These are phyloP conservation scores for Pulchroboletus neoregius DNA, from an alignment of 1,284 basidiomycete genomes.

Conservation along the genomic window DNA sequence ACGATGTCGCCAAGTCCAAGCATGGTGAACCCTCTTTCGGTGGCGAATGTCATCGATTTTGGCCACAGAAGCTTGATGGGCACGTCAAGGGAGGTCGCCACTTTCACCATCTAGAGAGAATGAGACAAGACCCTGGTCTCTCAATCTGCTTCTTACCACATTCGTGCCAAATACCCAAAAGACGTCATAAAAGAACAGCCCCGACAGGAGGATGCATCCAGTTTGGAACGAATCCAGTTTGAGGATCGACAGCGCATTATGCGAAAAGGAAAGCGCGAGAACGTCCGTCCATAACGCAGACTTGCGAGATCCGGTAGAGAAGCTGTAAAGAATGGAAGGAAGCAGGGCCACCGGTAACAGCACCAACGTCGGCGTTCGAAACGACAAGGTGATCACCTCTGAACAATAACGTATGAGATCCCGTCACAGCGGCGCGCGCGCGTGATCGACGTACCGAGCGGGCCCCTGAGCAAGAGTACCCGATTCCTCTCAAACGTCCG, in stretches of 20 bases:
- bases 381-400: conserved; percentile 49
- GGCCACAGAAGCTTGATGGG: conserved; percentile 92
- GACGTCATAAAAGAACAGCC: conserved; percentile 87
- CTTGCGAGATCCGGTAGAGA: conserved; percentile 47
- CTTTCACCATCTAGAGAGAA: conserved; percentile 75
- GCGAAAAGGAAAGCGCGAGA: conserved; percentile 80
- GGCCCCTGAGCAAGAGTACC: conserved; percentile 44
- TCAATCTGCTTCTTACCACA: conserved; percentile 52
- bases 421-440: neutral
- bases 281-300: conserved; percentile 78
- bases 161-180: conserved; percentile 85
- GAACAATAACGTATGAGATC: conserved; percentile 12
- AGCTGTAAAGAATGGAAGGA: conserved; percentile 67
- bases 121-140: conserved; percentile 3
- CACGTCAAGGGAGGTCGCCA: conserved; percentile 89
- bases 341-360: conserved; percentile 63
- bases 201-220: conserved; percentile 75
- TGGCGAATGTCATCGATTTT: conserved; percentile 60
- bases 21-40: conserved; percentile 75
- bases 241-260: conserved; percentile 78
- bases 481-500: conserved; percentile 47
- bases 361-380: conserved; percentile 60
- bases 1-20: conserved; percentile 92
- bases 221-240: conserved; percentile 91
- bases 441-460: conserved; percentile 36